A percentile compares a stretch with the other conserved stretches of the same genome.
phyloP scores from a whole-genome alignment of 306 rosid genomes.

The Notholithocarpus densiflorus region DNA sequence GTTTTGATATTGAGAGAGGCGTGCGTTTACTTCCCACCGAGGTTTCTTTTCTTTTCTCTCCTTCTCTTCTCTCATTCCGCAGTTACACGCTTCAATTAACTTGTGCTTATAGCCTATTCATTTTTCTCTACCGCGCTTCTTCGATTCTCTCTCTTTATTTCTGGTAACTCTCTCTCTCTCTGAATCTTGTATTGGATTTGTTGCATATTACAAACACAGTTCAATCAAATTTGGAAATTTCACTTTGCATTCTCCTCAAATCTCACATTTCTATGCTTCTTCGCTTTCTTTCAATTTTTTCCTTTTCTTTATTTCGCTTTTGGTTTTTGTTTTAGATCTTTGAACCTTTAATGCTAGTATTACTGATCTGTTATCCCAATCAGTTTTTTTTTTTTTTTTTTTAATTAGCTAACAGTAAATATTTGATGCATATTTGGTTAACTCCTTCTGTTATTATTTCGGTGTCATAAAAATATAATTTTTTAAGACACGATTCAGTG shows the following conservation, averaged over 20 bases:
- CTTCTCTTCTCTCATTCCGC: not conserved
- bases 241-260: not conserved
- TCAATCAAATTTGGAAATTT: not conserved
- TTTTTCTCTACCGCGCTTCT: not conserved
- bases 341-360: not conserved
- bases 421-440: not conserved
- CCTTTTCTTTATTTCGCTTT: not conserved
- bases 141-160: not conserved
- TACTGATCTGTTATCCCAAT: not conserved
- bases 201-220: not conserved
- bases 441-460: too few species aligned
- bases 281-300: not conserved
- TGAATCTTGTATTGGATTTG: not conserved
- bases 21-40: slow-evolving; percentile 3
- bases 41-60: slow-evolving; percentile 1
- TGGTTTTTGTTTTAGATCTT: not conserved
- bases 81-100: not conserved
- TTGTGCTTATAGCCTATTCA: not conserved
- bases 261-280: not conserved
- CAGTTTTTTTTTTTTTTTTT: not conserved
- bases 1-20: too few species aligned
- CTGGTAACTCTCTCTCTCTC: not conserved
- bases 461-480: not conserved
- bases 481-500: not conserved
- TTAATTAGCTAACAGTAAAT: not conserved